These are phyloP conservation scores for Pachyrhizus erosus DNA, from an alignment of 306 rosid genomes.

Conservation along the genomic window DNA sequence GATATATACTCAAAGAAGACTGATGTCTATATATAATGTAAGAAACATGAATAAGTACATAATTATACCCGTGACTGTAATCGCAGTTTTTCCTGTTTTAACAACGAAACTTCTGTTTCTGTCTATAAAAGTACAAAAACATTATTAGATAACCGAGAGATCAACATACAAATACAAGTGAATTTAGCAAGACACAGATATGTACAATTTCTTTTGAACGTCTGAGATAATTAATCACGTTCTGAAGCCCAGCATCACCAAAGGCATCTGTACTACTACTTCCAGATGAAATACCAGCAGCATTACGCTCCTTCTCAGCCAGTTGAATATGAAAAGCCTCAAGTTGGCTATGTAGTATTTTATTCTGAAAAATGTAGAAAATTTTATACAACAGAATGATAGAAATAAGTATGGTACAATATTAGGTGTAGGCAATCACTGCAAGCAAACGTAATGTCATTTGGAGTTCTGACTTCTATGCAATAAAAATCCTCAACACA, in stretches of 20 bases:
- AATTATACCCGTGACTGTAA: slow-evolving; percentile 80
- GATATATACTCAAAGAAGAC: background rate
- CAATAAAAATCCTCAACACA: background rate
- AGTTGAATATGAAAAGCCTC: slow-evolving; percentile 90
- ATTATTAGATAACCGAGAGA: slow-evolving; percentile 25
- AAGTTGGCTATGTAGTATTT: slow-evolving; percentile 81
- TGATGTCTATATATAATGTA: background rate
- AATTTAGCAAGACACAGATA: slow-evolving; percentile 24
- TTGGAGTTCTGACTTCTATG: background rate
- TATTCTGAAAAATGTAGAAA: slow-evolving; percentile 63
- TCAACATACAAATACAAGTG: background rate
- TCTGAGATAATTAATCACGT: slow-evolving; percentile 84
- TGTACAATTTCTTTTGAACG: slow-evolving; percentile 89
- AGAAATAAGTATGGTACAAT: background rate
- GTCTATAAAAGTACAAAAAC: slow-evolving; percentile 62
- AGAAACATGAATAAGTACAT: background rate
- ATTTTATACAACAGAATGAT: background rate
- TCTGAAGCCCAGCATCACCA: slow-evolving; percentile 73
- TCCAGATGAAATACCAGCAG: slow-evolving; percentile 70
- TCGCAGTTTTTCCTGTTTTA: slow-evolving; percentile 87
- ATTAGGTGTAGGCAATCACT: background rate
- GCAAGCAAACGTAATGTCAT: background rate
- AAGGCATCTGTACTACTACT: slow-evolving; percentile 49
- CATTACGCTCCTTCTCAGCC: slow-evolving; percentile 85
- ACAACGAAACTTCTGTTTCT: slow-evolving; percentile 84